phyloP scores from a whole-genome alignment of 306 rosid genomes.

The Quercus parvula region DNA sequence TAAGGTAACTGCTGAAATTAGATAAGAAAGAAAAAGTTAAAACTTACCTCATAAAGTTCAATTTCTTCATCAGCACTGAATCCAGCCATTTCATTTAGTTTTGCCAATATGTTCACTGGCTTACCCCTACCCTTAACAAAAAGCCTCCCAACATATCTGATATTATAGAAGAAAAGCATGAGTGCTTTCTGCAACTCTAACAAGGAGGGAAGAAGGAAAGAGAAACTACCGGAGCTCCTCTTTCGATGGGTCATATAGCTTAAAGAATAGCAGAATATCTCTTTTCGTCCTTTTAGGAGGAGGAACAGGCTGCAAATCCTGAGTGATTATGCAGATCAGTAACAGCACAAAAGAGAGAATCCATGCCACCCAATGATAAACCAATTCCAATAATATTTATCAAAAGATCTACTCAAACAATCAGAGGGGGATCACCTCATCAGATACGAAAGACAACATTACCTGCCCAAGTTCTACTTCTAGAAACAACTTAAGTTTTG shows the following conservation, averaged over 20 bases:
- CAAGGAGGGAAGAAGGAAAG: background rate
- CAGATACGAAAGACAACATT: background rate
- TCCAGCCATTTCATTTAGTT: constrained; percentile 55
- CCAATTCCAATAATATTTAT: too few relatives aligned
- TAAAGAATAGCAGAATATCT: background rate
- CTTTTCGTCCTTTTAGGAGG: background rate
- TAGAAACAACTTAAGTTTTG: constrained; percentile 32
- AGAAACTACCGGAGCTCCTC: constrained; percentile 33
- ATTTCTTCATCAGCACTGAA: constrained; percentile 48
- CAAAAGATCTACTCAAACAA: background rate
- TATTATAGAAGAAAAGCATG: background rate
- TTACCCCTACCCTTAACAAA: constrained; percentile 48
- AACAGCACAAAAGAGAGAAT: background rate
- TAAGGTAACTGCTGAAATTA: background rate
- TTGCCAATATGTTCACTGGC: constrained; percentile 38
- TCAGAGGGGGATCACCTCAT: background rate
- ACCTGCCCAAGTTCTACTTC: constrained; percentile 46
- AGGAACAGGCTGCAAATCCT: constrained; percentile 19
- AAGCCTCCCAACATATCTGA: constrained; percentile 39
- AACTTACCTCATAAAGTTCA: constrained; percentile 52
- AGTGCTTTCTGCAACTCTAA: background rate
- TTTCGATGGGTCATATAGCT: constrained; percentile 1
- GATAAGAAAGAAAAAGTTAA: background rate
- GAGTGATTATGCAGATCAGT: constrained; percentile 5
- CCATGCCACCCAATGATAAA: background rate